Conservation (phyloP, 139 green algal species). For the Coccomyxa sp. region DNA sequence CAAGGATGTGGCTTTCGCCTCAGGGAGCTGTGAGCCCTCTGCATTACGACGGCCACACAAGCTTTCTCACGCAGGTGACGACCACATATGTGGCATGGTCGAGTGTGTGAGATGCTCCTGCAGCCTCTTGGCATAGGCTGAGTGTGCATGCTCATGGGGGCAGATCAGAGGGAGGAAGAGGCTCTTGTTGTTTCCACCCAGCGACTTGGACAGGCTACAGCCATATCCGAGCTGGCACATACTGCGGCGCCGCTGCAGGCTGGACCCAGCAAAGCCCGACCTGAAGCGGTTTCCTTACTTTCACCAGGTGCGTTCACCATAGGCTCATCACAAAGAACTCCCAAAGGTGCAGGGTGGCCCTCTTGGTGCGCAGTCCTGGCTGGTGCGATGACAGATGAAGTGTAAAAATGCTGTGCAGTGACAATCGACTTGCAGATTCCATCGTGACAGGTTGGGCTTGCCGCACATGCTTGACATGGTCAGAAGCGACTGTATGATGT, state of each 20-base stretch:
- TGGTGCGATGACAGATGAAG: background rate
- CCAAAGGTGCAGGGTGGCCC: background rate
- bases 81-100: background rate
- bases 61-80: conserved; percentile 33
- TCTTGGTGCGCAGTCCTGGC: too few relatives aligned
- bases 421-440: too few relatives aligned
- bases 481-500: background rate
- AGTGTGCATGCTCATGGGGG: background rate
- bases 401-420: background rate
- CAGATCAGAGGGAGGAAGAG: conserved; percentile 32
- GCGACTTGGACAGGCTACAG: conserved; percentile 19
- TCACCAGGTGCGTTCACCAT: background rate
- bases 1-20: conserved; percentile 31
- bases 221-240: conserved; percentile 37
- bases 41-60: conserved; percentile 36
- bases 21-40: conserved; percentile 36
- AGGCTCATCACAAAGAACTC: background rate
- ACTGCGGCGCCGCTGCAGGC: conserved; percentile 22
- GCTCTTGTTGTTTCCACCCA: conserved; percentile 36
- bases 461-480: background rate
- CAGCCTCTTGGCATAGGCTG: background rate
- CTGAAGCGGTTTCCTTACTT: conserved; percentile 10
- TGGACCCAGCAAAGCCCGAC: conserved; percentile 23
- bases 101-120: background rate
- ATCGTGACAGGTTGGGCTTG: background rate